A percentile compares a stretch with the other conserved stretches of the same genome.
Evolutionary conservation across 2,329 filamentous ascomycete species (phyloP).

Genomic region (Botrytis byssoidea): DNA sequence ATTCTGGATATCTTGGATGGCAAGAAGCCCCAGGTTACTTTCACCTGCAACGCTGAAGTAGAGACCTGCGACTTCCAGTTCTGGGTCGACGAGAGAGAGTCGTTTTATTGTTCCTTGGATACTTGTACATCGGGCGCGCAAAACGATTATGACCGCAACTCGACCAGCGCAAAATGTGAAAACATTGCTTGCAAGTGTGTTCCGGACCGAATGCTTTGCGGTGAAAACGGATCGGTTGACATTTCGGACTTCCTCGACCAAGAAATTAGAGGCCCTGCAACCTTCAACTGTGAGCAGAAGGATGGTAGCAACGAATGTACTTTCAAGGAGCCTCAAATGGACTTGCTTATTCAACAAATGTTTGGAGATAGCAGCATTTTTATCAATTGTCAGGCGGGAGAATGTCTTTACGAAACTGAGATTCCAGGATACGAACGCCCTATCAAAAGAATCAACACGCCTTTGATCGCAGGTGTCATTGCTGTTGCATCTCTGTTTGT

Average conservation of each 20-base stretch:
- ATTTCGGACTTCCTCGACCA: constrained; percentile 84
- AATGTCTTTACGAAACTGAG: constrained; percentile 90
- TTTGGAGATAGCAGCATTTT: constrained; percentile 92
- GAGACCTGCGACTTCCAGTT: constrained; percentile 94
- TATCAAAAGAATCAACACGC: constrained; percentile 94
- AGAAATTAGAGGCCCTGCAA: constrained; percentile 81
- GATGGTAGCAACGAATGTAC: constrained; percentile 66
- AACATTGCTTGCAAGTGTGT: constrained; percentile 86
- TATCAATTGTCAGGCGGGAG: constrained; percentile 77
- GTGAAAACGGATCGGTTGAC: constrained; percentile 86
- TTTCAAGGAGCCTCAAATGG: constrained; percentile 91
- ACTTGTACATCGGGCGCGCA: constrained; percentile 73
- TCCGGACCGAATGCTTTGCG: constrained; percentile 88
- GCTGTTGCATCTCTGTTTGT: constrained; percentile 82
- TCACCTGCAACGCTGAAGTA: constrained; percentile 76
- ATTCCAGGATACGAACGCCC: constrained; percentile 87
- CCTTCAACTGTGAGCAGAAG: constrained; percentile 71
- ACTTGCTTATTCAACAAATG: constrained; percentile 80
- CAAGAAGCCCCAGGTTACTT: constrained; percentile 88
- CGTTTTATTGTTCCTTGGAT: constrained; percentile 90
- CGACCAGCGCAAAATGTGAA: constrained; percentile 80
- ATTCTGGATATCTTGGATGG: constrained; percentile 84
- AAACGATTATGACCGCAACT: constrained; percentile 69
- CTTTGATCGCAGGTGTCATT: constrained; percentile 90
- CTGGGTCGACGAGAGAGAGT: constrained; percentile 92